A percentile compares a stretch with the other conserved stretches of the same genome.
These are phyloP conservation scores for Zychaea mexicana DNA, from an alignment of 371 early-diverging fungal species.

Conservation along the genomic window DNA sequence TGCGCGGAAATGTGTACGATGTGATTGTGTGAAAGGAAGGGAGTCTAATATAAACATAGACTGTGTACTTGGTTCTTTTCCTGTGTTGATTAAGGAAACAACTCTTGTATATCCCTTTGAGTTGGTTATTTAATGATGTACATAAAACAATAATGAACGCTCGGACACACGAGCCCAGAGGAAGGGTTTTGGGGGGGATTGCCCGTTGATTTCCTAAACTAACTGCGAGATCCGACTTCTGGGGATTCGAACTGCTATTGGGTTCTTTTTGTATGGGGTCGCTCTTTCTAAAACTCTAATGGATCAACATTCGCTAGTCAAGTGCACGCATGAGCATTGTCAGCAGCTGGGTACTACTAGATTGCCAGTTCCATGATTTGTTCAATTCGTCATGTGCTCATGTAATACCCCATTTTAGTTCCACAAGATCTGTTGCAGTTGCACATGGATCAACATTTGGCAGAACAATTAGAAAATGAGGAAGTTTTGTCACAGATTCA, in stretches of 20 bases:
- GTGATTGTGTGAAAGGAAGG: background rate
- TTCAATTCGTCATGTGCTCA: background rate
- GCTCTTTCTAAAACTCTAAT: background rate
- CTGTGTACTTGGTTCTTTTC: too few relatives aligned
- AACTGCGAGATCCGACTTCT: background rate
- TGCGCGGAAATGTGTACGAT: background rate
- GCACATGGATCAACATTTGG: constrained; percentile 16
- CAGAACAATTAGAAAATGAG: constrained; percentile 12
- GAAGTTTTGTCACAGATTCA: background rate
- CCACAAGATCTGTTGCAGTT: background rate
- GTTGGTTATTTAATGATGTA: too few relatives aligned
- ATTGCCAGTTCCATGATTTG: background rate
- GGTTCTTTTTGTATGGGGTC: background rate
- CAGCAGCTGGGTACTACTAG: constrained; percentile 1
- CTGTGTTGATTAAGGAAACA: too few relatives aligned
- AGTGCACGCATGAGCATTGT: constrained; percentile 7
- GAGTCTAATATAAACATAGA: background rate
- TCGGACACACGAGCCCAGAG: too few relatives aligned
- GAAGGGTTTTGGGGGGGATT: background rate
- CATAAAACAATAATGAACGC: background rate
- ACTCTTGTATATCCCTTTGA: too few relatives aligned
- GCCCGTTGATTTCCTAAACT: background rate
- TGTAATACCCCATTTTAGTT: constrained; percentile 4
- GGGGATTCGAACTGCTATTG: background rate
- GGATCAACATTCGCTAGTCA: background rate